These are phyloP conservation scores for Pseudomassariella vexata DNA, from an alignment of 2,329 filamentous ascomycete species.

Conservation along the genomic window DNA sequence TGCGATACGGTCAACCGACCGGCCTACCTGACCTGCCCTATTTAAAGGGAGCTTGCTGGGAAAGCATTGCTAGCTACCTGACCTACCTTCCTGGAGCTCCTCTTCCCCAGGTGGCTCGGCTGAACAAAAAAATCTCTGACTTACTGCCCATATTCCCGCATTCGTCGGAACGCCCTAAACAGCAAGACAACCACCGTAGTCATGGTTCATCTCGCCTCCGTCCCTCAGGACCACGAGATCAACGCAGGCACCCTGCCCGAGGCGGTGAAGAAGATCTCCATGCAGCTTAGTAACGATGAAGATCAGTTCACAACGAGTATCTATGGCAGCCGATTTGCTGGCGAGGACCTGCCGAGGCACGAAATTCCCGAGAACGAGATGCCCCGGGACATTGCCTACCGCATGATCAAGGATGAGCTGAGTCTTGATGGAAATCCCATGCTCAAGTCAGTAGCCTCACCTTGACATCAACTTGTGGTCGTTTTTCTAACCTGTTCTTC, in stretches of 20 bases:
- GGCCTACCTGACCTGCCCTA: too few relatives aligned
- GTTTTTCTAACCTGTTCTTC: conserved; percentile 3
- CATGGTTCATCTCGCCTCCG: conserved; percentile 49
- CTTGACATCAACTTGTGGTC: not conserved
- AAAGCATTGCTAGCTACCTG: too few relatives aligned
- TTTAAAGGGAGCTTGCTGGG: too few relatives aligned
- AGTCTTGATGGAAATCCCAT: conserved; percentile 88
- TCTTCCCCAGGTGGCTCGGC: too few relatives aligned
- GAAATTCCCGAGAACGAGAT: conserved; percentile 89
- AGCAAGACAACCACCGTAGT: too few relatives aligned
- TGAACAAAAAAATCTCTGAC: too few relatives aligned
- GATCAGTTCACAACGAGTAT: conserved; percentile 70
- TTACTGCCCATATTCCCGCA: too few relatives aligned
- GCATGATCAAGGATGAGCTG: conserved; percentile 93
- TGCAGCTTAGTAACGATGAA: conserved; percentile 44
- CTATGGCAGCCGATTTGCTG: conserved; percentile 82
- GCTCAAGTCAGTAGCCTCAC: conserved; percentile 55
- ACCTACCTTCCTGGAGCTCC: too few relatives aligned
- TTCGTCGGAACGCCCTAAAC: too few relatives aligned
- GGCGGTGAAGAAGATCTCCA: conserved; percentile 34
- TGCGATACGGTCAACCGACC: too few relatives aligned
- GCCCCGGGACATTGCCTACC: conserved; percentile 89
- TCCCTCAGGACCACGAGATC: conserved; percentile 26
- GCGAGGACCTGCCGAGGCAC: conserved; percentile 70
- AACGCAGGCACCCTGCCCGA: conserved; percentile 23